A percentile compares a stretch with the other conserved stretches of the same genome.
These are phyloP conservation scores for Boletus sp. DNA, from an alignment of 768 basidiomycete genomes.

Conservation along the genomic window DNA sequence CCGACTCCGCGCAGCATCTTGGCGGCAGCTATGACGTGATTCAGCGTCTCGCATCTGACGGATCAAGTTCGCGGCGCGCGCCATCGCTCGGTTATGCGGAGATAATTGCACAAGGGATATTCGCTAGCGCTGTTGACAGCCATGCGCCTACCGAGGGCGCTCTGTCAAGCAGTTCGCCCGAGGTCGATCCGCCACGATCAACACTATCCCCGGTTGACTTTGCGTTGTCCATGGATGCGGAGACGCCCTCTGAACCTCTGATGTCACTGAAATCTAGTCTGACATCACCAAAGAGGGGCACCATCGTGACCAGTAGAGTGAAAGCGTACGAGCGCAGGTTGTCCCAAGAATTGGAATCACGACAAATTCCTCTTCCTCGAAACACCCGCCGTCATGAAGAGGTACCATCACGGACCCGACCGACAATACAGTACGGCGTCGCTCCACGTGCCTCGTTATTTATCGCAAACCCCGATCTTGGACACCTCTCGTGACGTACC, in stretches of 20 bases:
- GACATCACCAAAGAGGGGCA: not conserved
- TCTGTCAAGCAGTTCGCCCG: slow-evolving; percentile 2
- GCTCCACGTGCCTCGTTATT: slow-evolving; percentile 62
- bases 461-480: slow-evolving; percentile 61
- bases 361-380: slow-evolving; percentile 28
- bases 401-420: slow-evolving; percentile 37
- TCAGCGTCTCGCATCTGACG: slow-evolving; percentile 43
- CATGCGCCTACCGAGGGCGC: slow-evolving; percentile 11
- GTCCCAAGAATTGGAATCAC: slow-evolving; percentile 53
- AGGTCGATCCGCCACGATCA: slow-evolving; percentile 20
- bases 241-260: slow-evolving; percentile 2
- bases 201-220: slow-evolving; percentile 6
- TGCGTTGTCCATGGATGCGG: not conserved
- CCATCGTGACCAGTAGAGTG: slow-evolving; percentile 50
- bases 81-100: slow-evolving; percentile 27
- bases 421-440: slow-evolving; percentile 60
- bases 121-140: slow-evolving; percentile 2
- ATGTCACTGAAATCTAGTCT: not conserved
- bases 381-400: slow-evolving; percentile 46
- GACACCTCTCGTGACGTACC: slow-evolving; percentile 13
- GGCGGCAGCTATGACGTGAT: slow-evolving; percentile 69
- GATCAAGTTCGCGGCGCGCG: slow-evolving; percentile 24
- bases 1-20: slow-evolving; percentile 65
- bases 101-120: slow-evolving; percentile 19
- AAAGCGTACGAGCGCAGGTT: slow-evolving; percentile 56